These are phyloP conservation scores for Rhinocladiella mackenziei DNA, from an alignment of 2,329 filamentous ascomycete species.

Conservation along the genomic window DNA sequence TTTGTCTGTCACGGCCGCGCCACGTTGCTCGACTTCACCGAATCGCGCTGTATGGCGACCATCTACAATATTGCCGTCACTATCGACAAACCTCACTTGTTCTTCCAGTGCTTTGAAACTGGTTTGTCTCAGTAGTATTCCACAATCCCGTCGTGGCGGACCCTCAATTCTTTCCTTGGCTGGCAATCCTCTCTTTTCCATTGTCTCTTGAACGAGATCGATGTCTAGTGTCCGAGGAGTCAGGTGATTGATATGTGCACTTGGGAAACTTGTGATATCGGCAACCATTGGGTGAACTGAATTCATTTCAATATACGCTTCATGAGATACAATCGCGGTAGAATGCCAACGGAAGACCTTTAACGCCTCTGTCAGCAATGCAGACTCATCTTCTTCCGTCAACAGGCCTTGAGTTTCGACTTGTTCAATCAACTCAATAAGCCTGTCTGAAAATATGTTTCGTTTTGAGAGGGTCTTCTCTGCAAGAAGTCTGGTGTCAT, in stretches of 20 bases:
- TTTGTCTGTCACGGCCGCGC: slow-evolving; percentile 46
- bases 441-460: slow-evolving; percentile 42
- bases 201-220: slow-evolving; percentile 41
- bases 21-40: slow-evolving; percentile 53
- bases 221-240: slow-evolving; percentile 52
- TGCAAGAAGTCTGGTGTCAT: slow-evolving; percentile 35
- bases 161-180: slow-evolving; percentile 52
- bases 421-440: slow-evolving; percentile 38
- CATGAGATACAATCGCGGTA: slow-evolving; percentile 39
- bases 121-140: slow-evolving; percentile 51
- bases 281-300: slow-evolving; percentile 48
- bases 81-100: slow-evolving; percentile 40
- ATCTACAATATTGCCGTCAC: slow-evolving; percentile 24
- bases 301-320: slow-evolving; percentile 43
- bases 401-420: slow-evolving; percentile 33
- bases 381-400: slow-evolving; percentile 33
- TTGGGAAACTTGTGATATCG: slow-evolving; percentile 44
- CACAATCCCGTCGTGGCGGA: slow-evolving; percentile 43
- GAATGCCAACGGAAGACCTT: slow-evolving; percentile 50
- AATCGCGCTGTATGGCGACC: slow-evolving; percentile 50
- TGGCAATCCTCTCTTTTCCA: slow-evolving; percentile 41
- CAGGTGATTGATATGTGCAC: slow-evolving; percentile 53
- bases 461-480: slow-evolving; percentile 36
- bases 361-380: slow-evolving; percentile 45
- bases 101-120: slow-evolving; percentile 54